Conservation (phyloP, 2,329 filamentous ascomycete genomes). For the Xylaria sp. region DNA sequence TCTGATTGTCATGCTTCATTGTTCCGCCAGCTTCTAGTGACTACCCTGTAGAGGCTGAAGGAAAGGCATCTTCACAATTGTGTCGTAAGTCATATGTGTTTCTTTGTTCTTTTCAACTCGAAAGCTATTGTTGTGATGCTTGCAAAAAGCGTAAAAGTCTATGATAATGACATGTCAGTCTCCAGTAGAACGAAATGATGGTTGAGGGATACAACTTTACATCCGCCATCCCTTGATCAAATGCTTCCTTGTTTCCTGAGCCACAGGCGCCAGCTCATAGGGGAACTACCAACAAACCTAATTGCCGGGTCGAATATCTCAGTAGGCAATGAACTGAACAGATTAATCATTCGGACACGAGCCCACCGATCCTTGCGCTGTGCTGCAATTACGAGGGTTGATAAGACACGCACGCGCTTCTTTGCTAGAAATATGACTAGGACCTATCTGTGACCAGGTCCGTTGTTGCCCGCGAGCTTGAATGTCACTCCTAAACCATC, state of each 20-base stretch:
- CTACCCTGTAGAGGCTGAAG: background rate
- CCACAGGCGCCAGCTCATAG: constrained; percentile 40
- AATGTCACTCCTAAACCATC: constrained; percentile 67
- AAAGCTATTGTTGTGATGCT: constrained; percentile 9
- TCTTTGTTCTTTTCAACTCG: background rate
- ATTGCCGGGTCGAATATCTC: constrained; percentile 46
- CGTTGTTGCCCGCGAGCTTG: constrained; percentile 64
- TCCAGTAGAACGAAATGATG: background rate
- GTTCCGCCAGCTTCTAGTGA: background rate
- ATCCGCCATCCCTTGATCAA: constrained; percentile 4
- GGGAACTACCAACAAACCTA: constrained; percentile 40
- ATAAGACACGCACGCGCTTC: constrained; percentile 61
- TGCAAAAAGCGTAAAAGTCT: constrained; percentile 24
- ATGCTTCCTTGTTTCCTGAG: constrained; percentile 29
- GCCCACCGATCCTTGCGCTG: constrained; percentile 53
- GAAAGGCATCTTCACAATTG: background rate
- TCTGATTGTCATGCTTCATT: background rate
- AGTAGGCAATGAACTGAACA: constrained; percentile 50
- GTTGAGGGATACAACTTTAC: constrained; percentile 20
- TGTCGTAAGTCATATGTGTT: background rate
- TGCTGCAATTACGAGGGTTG: constrained; percentile 54
- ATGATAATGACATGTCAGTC: background rate
- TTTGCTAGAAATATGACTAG: constrained; percentile 69
- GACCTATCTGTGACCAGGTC: constrained; percentile 65
- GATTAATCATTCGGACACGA: constrained; percentile 35